A percentile compares a stretch with the other conserved stretches of the same genome.
Conservation (phyloP, 2,329 filamentous ascomycete genomes). For the Coleophoma eucalyptorum region DNA sequence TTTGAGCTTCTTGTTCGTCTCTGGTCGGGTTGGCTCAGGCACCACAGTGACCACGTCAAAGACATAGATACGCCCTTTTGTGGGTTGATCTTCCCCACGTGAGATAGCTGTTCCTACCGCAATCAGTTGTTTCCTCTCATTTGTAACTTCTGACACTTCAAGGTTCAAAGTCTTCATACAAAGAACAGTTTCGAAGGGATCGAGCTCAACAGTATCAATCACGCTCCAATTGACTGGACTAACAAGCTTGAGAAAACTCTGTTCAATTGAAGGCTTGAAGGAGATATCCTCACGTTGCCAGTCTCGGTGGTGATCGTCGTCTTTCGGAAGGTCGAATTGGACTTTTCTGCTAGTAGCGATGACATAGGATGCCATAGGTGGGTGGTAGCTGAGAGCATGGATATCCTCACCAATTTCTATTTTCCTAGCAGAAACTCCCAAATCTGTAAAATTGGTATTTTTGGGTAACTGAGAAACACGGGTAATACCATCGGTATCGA, state of each 20-base stretch:
- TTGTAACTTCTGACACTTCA: conserved; percentile 87
- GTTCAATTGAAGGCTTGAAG: conserved; percentile 65
- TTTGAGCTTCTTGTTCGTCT: conserved; percentile 83
- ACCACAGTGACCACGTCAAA: conserved; percentile 92
- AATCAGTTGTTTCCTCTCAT: conserved; percentile 78
- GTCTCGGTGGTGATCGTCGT: conserved; percentile 76
- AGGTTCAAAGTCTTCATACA: conserved; percentile 80
- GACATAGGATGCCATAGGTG: conserved; percentile 70
- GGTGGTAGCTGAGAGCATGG: conserved; percentile 72
- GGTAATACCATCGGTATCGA: conserved; percentile 68
- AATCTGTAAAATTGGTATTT: conserved; percentile 65
- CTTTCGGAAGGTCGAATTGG: conserved; percentile 79
- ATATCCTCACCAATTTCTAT: conserved; percentile 68
- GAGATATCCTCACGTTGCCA: conserved; percentile 67
- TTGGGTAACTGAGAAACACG: conserved; percentile 69
- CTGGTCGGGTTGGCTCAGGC: conserved; percentile 78
- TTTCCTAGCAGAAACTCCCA: conserved; percentile 73
- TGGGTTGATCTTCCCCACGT: conserved; percentile 87
- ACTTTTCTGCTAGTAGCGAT: conserved; percentile 65
- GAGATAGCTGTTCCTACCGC: conserved; percentile 80
- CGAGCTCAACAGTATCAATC: conserved; percentile 72
- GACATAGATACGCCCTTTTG: conserved; percentile 81
- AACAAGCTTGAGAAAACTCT: conserved; percentile 73
- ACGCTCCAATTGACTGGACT: conserved; percentile 74
- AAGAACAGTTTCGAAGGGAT: conserved; percentile 72